phyloP scores from a whole-genome alignment of 805 yeast species.

The Komagataella pseudopastoris region DNA sequence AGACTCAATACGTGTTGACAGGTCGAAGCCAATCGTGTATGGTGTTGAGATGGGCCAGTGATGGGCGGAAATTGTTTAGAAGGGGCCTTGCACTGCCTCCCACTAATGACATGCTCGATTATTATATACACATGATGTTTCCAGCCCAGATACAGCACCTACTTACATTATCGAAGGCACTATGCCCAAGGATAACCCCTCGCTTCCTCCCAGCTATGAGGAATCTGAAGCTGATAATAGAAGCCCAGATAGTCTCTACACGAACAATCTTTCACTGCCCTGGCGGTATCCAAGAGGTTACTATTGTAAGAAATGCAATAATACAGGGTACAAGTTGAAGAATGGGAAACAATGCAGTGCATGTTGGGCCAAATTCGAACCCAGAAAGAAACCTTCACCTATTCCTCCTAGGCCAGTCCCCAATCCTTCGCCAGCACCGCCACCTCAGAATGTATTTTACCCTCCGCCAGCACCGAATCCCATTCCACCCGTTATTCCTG shows the following conservation, averaged over 20 bases:
- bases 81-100: neutral
- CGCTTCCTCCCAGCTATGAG: slow-evolving; percentile 2
- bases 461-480: slow-evolving; percentile 13
- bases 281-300: slow-evolving; percentile 54
- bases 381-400: slow-evolving; percentile 5
- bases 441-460: slow-evolving; percentile 10
- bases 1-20: neutral
- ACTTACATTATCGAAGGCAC: neutral
- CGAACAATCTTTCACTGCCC: slow-evolving; percentile 37
- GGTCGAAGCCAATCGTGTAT: neutral
- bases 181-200: neutral
- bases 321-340: slow-evolving; percentile 52
- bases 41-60: neutral
- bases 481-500: slow-evolving; percentile 6
- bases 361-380: slow-evolving; percentile 58
- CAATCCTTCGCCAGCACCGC: neutral
- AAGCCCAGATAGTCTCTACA: slow-evolving; percentile 21
- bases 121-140: neutral
- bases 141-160: neutral
- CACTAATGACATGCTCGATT: neutral
- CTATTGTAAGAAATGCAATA: slow-evolving; percentile 55
- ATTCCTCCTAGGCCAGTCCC: slow-evolving; percentile 7
- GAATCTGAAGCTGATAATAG: slow-evolving; percentile 3
- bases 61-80: neutral
- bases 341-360: slow-evolving; percentile 54